Conservation (phyloP, 148 eudicot genomes). For the Dianthus caryophyllus region DNA sequence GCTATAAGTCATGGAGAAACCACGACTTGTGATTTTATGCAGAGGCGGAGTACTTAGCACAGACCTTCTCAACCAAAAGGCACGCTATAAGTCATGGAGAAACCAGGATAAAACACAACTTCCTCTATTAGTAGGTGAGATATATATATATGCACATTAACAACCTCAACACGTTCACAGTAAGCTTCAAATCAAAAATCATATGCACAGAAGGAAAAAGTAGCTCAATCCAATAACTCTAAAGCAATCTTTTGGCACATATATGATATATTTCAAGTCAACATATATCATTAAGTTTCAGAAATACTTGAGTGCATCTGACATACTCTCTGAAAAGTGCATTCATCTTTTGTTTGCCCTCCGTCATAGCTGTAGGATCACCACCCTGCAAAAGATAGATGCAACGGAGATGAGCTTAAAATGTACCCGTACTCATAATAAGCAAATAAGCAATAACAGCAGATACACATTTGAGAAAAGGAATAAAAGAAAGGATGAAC, state of each 20-base stretch:
- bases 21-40: background rate
- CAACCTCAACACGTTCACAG: background rate
- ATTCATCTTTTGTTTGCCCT: conserved; percentile 64
- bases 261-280: background rate
- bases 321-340: conserved; percentile 76
- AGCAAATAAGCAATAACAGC: background rate
- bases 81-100: background rate
- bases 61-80: background rate
- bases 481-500: background rate
- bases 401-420: background rate
- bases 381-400: conserved; percentile 48
- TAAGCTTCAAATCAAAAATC: background rate
- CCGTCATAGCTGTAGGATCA: conserved; percentile 69
- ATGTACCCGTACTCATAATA: too few relatives aligned
- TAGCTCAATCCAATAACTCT: background rate
- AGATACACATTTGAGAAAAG: background rate
- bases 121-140: background rate
- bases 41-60: background rate
- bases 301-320: too few relatives aligned
- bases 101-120: background rate
- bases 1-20: background rate
- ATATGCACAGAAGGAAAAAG: too few relatives aligned
- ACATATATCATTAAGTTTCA: too few relatives aligned
- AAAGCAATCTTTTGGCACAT: background rate
- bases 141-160: background rate